A percentile compares a stretch with the other conserved stretches of the same genome.
phyloP scores from a whole-genome alignment of 2,329 filamentous ascomycete genomes.

The Mycogone perniciosa region DNA sequence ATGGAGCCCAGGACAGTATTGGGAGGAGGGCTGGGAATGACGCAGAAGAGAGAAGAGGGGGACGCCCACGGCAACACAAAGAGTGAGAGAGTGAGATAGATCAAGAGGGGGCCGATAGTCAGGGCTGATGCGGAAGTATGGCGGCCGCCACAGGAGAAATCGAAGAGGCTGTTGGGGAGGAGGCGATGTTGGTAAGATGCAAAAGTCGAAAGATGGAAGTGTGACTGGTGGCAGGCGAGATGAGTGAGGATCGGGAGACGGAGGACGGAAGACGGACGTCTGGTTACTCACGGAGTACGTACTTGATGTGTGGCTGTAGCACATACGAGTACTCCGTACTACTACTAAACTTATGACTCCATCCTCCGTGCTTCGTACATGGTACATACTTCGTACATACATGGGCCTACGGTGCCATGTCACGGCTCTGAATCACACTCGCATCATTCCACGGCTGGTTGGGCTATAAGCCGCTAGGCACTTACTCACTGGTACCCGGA shows the following conservation, averaged over 20 bases:
- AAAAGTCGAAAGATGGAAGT: conserved; percentile 10
- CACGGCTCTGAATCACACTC: conserved; percentile 9
- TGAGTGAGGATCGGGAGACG: neutral
- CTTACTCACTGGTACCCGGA: neutral
- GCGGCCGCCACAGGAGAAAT: neutral
- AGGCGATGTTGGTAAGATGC: neutral
- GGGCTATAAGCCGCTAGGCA: conserved; percentile 4
- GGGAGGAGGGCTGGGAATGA: neutral
- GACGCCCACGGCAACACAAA: neutral
- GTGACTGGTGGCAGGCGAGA: conserved; percentile 9
- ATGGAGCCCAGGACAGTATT: conserved; percentile 7
- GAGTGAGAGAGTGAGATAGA: neutral
- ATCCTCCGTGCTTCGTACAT: too few relatives aligned
- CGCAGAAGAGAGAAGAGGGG: conserved; percentile 3
- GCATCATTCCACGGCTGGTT: conserved; percentile 8
- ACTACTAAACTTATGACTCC: neutral
- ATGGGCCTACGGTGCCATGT: conserved; percentile 4
- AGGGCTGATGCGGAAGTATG: neutral
- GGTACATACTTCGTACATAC: too few relatives aligned
- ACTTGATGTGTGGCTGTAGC: neutral
- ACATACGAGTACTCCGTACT: neutral
- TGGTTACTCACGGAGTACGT: neutral
- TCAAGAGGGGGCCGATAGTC: neutral
- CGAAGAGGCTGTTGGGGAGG: conserved; percentile 27
- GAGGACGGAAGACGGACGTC: neutral